Evolutionary conservation across 148 eudicot genomes (phyloP).

Genomic region (Camellia japonica): DNA sequence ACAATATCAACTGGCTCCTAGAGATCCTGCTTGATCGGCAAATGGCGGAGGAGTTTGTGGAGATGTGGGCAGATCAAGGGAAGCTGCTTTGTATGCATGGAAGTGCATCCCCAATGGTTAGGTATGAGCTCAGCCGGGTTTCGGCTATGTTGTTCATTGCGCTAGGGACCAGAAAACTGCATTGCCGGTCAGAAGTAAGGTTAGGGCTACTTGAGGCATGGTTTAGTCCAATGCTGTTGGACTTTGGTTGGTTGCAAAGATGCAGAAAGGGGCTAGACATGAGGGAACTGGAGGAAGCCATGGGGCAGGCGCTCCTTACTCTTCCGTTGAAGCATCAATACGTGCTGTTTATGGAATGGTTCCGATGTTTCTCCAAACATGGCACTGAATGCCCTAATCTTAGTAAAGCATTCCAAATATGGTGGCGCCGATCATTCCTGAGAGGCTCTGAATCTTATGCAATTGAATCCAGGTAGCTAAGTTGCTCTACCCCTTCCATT

Average conservation of each 20-base stretch:
- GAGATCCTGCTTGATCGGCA: constrained; percentile 80
- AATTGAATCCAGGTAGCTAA: constrained; percentile 49
- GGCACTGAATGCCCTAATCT: constrained; percentile 88
- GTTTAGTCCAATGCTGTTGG: constrained; percentile 77
- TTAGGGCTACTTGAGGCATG: constrained; percentile 51
- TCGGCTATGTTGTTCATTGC: constrained; percentile 75
- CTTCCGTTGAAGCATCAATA: constrained; percentile 81
- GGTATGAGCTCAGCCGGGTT: constrained; percentile 88
- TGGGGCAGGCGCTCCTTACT: constrained; percentile 88
- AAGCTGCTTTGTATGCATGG: constrained; percentile 59
- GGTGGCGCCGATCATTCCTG: constrained; percentile 94
- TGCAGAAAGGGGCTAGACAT: constrained; percentile 80
- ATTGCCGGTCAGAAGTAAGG: constrained; percentile 65
- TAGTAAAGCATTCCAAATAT: constrained; percentile 81
- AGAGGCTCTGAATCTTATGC: constrained; percentile 64
- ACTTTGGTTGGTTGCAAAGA: constrained; percentile 89
- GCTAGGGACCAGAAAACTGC: constrained; percentile 77
- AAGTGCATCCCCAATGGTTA: constrained; percentile 64
- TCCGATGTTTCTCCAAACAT: constrained; percentile 68
- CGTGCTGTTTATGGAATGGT: constrained; percentile 87
- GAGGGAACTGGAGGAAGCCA: constrained; percentile 85
- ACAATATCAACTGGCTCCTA: constrained; percentile 75
- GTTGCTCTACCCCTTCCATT: background rate
- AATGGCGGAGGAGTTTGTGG: constrained; percentile 81
- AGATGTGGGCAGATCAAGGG: constrained; percentile 61